Percentiles rank a stretch among this genome's conserved stretches.
phyloP scores from a whole-genome alignment of 306 rosid genomes.

The Delonix regia region DNA sequence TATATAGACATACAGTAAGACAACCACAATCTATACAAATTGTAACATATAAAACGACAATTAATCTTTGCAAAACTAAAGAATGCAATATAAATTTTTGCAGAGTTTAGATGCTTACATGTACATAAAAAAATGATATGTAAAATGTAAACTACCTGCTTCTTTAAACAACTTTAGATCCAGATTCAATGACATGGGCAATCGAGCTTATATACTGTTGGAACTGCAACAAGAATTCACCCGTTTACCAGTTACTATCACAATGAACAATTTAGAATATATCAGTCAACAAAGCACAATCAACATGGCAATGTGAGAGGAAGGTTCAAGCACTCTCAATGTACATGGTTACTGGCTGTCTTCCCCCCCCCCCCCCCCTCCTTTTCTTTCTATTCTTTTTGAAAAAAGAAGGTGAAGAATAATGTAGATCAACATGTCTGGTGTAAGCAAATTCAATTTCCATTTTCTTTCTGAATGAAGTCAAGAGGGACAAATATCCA shows the following conservation, averaged over 20 bases:
- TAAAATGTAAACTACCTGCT: conserved; percentile 20
- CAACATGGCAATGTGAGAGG: conserved; percentile 12
- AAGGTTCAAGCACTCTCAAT: conserved; percentile 2
- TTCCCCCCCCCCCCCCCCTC: no score
- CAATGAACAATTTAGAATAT: conserved; percentile 3
- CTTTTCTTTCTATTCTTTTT: no score
- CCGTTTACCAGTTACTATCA: conserved; percentile 24
- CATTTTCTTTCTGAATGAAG: no score
- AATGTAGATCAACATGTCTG: background rate
- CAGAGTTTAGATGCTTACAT: no score
- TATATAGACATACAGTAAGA: background rate
- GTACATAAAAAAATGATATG: background rate
- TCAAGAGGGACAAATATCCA: no score
- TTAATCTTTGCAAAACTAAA: background rate
- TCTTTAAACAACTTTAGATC: background rate
- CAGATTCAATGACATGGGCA: conserved; percentile 32
- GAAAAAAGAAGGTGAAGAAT: background rate
- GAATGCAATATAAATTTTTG: background rate
- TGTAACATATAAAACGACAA: background rate
- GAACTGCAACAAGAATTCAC: conserved; percentile 37
- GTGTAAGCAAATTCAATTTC: no score
- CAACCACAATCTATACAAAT: background rate
- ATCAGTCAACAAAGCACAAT: conserved; percentile 1
- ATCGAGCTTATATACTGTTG: conserved; percentile 31
- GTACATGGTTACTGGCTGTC: background rate